Percentiles rank a stretch among this genome's conserved stretches.
Evolutionary conservation across 2,329 filamentous ascomycete genomes (phyloP).

Genomic region (Pyrenophora teres): DNA sequence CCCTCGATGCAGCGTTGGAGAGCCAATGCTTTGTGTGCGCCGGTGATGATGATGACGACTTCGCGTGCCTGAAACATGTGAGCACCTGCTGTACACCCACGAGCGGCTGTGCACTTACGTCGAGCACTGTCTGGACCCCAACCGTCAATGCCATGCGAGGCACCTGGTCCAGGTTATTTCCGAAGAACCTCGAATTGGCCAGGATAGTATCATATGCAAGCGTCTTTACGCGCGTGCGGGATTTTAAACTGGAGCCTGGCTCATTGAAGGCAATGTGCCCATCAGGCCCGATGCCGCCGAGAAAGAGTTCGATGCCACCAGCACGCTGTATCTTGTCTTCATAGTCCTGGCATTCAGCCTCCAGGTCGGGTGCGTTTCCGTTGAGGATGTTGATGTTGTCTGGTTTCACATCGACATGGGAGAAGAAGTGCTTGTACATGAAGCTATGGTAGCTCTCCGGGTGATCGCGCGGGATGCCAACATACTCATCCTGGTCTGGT

Average conservation of each 20-base stretch:
- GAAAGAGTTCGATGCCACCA: conserved; percentile 83
- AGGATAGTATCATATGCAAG: conserved; percentile 85
- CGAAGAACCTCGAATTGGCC: conserved; percentile 84
- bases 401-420: conserved; percentile 79
- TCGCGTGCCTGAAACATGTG: conserved; percentile 62
- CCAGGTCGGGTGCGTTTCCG: conserved; percentile 76
- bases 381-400: conserved; percentile 84
- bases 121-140: conserved; percentile 80
- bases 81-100: conserved; percentile 14
- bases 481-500: conserved; percentile 74
- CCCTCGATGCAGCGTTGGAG: conserved; percentile 81
- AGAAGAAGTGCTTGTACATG: conserved; percentile 94
- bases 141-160: conserved; percentile 84
- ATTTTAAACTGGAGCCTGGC: conserved; percentile 77
- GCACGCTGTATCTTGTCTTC: conserved; percentile 74
- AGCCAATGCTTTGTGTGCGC: conserved; percentile 78
- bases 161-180: conserved; percentile 72
- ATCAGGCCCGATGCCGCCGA: conserved; percentile 83
- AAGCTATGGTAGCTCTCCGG: conserved; percentile 88
- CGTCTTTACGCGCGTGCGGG: conserved; percentile 82
- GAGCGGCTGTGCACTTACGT: conserved; percentile 50
- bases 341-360: conserved; percentile 77
- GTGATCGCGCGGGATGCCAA: conserved; percentile 80
- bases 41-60: conserved; percentile 81
- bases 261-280: conserved; percentile 93